Conservation (phyloP, 2,329 filamentous ascomycete genomes). For the Ascosphaera pollenicola region DNA sequence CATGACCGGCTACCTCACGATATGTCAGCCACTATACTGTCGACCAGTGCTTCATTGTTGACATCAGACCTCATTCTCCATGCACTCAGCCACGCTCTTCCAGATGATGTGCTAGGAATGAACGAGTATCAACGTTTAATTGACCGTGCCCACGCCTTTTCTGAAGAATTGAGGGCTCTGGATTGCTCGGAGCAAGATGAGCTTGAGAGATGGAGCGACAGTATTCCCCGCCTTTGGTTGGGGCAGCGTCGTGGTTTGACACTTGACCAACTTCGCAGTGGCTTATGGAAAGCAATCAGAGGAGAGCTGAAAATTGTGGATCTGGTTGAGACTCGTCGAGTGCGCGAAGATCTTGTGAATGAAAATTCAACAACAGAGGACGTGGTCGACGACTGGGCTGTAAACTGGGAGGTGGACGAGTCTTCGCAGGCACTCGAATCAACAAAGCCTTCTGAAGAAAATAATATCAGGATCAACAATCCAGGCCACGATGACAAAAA, state of each 20-base stretch:
- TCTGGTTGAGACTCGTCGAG: too few species aligned
- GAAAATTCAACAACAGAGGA: too few species aligned
- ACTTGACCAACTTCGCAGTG: slow-evolving; percentile 49
- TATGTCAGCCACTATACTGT: slow-evolving; percentile 49
- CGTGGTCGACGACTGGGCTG: too few species aligned
- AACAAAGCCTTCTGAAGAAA: not conserved
- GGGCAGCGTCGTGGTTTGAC: slow-evolving; percentile 60
- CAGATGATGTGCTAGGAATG: slow-evolving; percentile 50
- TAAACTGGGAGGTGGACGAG: too few species aligned
- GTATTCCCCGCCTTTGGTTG: slow-evolving; percentile 67
- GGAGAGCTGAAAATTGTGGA: not conserved
- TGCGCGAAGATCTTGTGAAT: too few species aligned
- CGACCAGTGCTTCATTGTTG: slow-evolving; percentile 32
- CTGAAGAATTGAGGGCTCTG: slow-evolving; percentile 35
- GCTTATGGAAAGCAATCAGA: slow-evolving; percentile 24
- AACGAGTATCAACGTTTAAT: slow-evolving; percentile 48
- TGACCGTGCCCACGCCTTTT: slow-evolving; percentile 41
- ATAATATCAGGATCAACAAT: not conserved
- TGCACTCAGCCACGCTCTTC: slow-evolving; percentile 26
- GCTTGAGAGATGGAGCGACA: slow-evolving; percentile 58
- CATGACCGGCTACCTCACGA: slow-evolving; percentile 12
- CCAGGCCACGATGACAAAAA: slow-evolving; percentile 4
- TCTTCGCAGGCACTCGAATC: too few species aligned
- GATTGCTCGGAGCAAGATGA: slow-evolving; percentile 40
- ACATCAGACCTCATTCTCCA: too few species aligned